These are phyloP conservation scores for Bacidia gigantensis DNA, from an alignment of 495 filamentous ascomycete genomes.

Conservation along the genomic window DNA sequence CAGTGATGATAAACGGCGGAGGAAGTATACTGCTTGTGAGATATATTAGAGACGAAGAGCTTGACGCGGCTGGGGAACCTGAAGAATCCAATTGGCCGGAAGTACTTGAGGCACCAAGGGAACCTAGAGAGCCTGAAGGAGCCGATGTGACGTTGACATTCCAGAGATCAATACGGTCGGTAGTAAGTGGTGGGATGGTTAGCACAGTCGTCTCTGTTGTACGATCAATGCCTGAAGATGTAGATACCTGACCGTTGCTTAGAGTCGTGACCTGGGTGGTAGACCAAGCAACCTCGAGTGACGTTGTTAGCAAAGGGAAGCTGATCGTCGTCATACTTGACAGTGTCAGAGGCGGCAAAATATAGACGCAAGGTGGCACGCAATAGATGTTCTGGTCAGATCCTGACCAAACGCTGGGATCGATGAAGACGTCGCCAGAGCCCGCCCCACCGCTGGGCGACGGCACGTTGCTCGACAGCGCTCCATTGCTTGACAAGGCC, in stretches of 20 bases:
- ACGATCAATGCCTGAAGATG: constrained; percentile 2
- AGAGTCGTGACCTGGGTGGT: background rate
- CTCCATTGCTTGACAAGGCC: too few relatives aligned
- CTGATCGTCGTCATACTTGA: constrained; percentile 11
- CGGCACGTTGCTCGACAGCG: too few relatives aligned
- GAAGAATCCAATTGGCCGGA: too few relatives aligned
- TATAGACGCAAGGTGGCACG: constrained; percentile 15
- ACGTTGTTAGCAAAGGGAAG: constrained; percentile 8
- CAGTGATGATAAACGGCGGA: background rate
- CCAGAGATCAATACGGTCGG: constrained; percentile 5
- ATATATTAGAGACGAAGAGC: background rate
- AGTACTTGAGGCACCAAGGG: too few relatives aligned
- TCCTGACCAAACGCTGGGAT: constrained; percentile 9
- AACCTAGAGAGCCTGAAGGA: too few relatives aligned
- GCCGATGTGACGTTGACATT: constrained; percentile 1
- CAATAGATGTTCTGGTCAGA: constrained; percentile 9
- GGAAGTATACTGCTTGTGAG: background rate
- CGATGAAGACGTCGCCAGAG: constrained; percentile 11
- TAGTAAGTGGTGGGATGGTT: constrained; percentile 8
- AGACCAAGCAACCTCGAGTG: constrained; percentile 6
- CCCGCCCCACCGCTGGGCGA: too few relatives aligned
- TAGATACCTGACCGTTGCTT: background rate
- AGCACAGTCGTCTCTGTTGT: background rate
- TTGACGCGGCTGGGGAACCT: too few relatives aligned
- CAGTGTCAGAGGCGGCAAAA: constrained; percentile 15